Evolutionary conservation across 495 filamentous ascomycete species (phyloP), one percentile per base, ranked within the genome.

Genomic region (Aspergillus baeticus): DNA sequence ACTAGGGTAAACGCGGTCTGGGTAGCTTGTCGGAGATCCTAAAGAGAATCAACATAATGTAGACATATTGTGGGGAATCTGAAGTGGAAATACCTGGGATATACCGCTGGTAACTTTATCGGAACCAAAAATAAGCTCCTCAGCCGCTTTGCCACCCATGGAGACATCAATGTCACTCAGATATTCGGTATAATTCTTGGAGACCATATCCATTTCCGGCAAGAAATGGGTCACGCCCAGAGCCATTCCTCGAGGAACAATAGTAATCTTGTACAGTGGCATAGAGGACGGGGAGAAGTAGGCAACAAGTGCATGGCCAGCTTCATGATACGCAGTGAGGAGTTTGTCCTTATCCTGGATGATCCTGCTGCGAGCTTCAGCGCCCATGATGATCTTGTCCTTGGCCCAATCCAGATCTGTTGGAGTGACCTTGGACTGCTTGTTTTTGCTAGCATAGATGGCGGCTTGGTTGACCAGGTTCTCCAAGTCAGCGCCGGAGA

Each of bases 381-480:
- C 90, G 43, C 94, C 94, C 90, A 98, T 96, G 76, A 98, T 87
- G 54, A 98, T 90, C 73, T 92, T 96, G 77, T 98, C 94, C 70
- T 95, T 97, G 43, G 94, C 93, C 91, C 91, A 98, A 59, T 97
- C 94, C 51, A 98, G 88, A 65, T 98, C 91, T 17, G 79, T 67
- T 66, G 90, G 86, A 18, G 80, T 76, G 58, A 98, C 92, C 39
- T 83, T 82, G 39, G 71, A 72, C 14, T 85, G 80, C 71, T 90
- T 93, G 48, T 86, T 79, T 68, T 92, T 89, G 68, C 87, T 90
- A 14, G 94, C 94, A 61, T 87, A 91, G 34, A 98, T 86, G 8
- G 94, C 94, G 33, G 94, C 94, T 72, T 96, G 91, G 71, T 98
- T 98, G 62, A 96, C 88, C 59, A 98, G 79, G 65, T 97, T 98